Evolutionary conservation across 1,139 yeast genomes (phyloP).

Genomic region (Candida sanyaensis): DNA sequence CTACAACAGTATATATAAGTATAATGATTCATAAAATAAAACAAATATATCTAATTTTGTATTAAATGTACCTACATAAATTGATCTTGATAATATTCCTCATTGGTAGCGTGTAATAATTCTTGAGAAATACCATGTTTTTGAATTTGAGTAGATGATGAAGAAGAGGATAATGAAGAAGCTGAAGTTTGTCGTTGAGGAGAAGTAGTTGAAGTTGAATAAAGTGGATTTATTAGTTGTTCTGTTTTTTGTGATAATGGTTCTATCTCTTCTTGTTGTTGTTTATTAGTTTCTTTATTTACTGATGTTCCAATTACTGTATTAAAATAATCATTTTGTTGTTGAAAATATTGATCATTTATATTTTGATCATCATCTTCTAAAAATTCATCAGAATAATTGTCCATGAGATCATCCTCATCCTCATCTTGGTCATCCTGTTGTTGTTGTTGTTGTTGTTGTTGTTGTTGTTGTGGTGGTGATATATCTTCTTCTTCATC

Average conservation of each 20-base stretch:
- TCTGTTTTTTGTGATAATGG: not conserved
- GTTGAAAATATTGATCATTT: not conserved
- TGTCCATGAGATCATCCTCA: not conserved
- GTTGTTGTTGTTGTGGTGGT: too few relatives aligned
- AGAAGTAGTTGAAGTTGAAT: not conserved
- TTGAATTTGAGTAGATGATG: not conserved
- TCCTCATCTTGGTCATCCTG: too few relatives aligned
- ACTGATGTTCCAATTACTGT: slow-evolving; percentile 1
- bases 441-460: not conserved
- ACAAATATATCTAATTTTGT: not conserved
- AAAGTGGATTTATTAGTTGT: not conserved
- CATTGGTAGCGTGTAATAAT: slow-evolving; percentile 1
- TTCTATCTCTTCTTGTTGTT: not conserved
- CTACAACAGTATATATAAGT: too few relatives aligned
- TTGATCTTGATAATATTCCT: slow-evolving; percentile 1
- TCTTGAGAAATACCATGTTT: not conserved
- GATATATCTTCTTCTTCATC: slow-evolving; percentile 5
- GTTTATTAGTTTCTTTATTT: not conserved
- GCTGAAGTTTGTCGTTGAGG: not conserved
- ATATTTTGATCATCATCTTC: slow-evolving; percentile 1
- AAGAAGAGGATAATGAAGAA: not conserved
- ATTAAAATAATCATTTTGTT: not conserved
- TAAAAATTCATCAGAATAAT: slow-evolving; percentile 4
- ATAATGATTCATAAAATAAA: too few relatives aligned
- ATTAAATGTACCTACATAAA: not conserved